Percentiles rank a stretch among this genome's conserved stretches.
These are phyloP conservation scores for Cystobasidium tubakii DNA, from an alignment of 768 basidiomycete genomes.

Conservation along the genomic window DNA sequence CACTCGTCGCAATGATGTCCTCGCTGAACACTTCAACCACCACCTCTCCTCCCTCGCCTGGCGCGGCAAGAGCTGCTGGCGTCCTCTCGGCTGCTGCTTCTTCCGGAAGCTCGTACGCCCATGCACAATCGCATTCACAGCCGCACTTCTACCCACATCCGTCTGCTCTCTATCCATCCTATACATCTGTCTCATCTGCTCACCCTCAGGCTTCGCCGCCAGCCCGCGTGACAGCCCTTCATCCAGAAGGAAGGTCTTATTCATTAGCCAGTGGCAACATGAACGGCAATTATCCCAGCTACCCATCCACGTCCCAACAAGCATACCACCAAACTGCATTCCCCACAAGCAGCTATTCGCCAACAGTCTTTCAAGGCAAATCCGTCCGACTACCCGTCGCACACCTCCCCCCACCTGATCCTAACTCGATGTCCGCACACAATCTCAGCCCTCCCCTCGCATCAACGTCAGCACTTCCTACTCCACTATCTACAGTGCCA, in stretches of 20 bases:
- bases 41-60: neutral
- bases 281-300: neutral
- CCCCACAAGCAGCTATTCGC: neutral
- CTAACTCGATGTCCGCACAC: neutral
- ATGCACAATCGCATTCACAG: neutral
- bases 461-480: neutral
- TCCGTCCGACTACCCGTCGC: no score
- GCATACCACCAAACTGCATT: neutral
- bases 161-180: neutral
- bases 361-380: neutral
- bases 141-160: neutral
- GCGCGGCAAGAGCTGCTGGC: neutral
- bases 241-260: no score
- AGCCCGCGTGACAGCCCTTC: no score
- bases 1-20: no score
- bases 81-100: slow-evolving; percentile 3
- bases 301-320: neutral
- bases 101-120: neutral
- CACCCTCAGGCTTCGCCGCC: no score
- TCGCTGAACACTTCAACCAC: no score
- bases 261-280: no score
- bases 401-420: neutral
- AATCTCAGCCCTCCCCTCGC: neutral
- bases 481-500: neutral
- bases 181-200: no score